phyloP scores from a whole-genome alignment of 176 grass and related monocot genomes.

The Pontederia paniculata region DNA sequence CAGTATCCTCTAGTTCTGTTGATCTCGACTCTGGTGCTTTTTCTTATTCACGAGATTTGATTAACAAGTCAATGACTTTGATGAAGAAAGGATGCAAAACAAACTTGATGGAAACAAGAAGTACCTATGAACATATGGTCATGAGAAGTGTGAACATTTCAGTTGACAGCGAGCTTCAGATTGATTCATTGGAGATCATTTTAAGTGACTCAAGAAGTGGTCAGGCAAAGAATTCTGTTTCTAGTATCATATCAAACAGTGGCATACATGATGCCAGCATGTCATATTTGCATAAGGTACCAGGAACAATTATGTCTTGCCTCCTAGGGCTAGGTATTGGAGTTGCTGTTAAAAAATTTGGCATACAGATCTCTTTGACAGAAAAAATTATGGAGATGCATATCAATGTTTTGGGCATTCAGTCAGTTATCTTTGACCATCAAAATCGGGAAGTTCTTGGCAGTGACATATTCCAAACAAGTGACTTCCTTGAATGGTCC shows the following conservation, averaged over 20 bases:
- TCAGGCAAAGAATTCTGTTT: conserved; percentile 18
- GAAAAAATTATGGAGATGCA: conserved; percentile 30
- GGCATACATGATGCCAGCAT: conserved; percentile 26
- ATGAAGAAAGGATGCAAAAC: conserved; percentile 13
- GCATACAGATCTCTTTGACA: conserved; percentile 36
- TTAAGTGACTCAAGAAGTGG: conserved; percentile 35
- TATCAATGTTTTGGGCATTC: conserved; percentile 40
- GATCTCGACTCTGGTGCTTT: conserved; percentile 25
- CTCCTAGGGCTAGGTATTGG: conserved; percentile 38
- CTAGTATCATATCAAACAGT: conserved; percentile 11
- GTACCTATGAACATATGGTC: conserved; percentile 15
- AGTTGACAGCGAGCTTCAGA: conserved; percentile 41
- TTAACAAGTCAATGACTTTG: conserved; percentile 38
- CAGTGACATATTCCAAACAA: conserved; percentile 19
- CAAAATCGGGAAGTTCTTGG: conserved; percentile 16
- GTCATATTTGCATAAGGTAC: conserved; percentile 20
- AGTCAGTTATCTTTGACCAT: conserved; percentile 39
- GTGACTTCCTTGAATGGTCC: conserved; percentile 8
- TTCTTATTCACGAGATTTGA: conserved; percentile 45
- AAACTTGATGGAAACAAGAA: conserved; percentile 15
- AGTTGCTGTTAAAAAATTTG: conserved; percentile 42
- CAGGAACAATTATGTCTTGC: conserved; percentile 22
- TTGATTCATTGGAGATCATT: conserved; percentile 41
- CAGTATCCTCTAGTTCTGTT: conserved; percentile 10
- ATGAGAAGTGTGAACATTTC: conserved; percentile 23